Base-by-base conservation (phyloP, 768 basidiomycete genomes). In the Boletus sp. region DNA sequence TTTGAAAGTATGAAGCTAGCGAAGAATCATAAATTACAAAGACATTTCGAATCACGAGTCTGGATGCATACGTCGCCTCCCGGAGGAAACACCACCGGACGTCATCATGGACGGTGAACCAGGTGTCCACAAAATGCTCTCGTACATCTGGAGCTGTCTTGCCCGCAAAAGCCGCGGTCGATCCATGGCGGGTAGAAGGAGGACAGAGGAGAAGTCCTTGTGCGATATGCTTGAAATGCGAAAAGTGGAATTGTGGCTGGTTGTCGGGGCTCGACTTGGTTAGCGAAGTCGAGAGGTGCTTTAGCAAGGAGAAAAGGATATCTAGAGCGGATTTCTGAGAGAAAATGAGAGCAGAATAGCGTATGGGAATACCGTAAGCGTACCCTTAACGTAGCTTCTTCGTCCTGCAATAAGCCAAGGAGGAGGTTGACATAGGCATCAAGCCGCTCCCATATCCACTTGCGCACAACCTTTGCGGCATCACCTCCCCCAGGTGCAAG, bases 31-130 rank as follows among this genome's bases (percentile, higher is more conserved):
- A 9, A 57, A 24, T 44, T 47, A 57, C 36, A 60, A 37, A 54
- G 11, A 28, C 18, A 24, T 4, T 30, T 33, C 5, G 10, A 32
- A 45, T 48, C 41, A 44, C 41, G 39, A 55, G 18, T 17, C 47
- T 20, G n/a, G 52, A 24, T 18, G 35, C 82, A 56, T 71, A 89
- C 92, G 78, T 82, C 53, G 89, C 78, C 65, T 94, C 90, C 42
- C 88, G 81, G 35, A 96, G 79, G 76, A 93, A 94, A 75, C 89
- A 91, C 90, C 90, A 95, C 56, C 93, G 83, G 33, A 95, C 76
- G 64, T 96, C 93, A 64, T 92, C 89, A 67, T 90, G 67, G 12
- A 89, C 83, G 60, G 83, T 85, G 63, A 92, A 80, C 86, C 88
- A 94, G 14, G 80, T 85, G 47, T 81, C 80, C 52, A 85, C 75